Percentiles rank a stretch among this genome's conserved stretches.
phyloP scores from a whole-genome alignment of 179 eudicot genomes.

The Drosera spatulata region DNA sequence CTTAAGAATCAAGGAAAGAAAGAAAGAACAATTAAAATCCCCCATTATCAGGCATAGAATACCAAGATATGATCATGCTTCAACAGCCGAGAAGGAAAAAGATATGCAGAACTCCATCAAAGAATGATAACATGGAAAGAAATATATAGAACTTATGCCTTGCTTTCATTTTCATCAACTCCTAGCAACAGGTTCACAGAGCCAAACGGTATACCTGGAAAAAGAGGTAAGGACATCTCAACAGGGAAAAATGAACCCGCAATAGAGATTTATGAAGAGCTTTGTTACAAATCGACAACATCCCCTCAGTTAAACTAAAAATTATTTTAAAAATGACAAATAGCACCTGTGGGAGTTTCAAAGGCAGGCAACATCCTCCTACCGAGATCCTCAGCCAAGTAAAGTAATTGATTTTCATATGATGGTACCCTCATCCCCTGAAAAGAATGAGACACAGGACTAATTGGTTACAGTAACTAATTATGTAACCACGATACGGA shows the following conservation, averaged over 20 bases:
- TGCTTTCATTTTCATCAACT: constrained; percentile 97
- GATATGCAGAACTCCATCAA: constrained; percentile 1
- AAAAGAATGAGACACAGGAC: constrained; percentile 4
- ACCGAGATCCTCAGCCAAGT: constrained; percentile 89
- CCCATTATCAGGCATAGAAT: not conserved
- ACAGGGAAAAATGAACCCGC: no score
- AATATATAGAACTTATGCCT: constrained; percentile 26
- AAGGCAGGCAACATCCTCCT: constrained; percentile 88
- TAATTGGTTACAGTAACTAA: not conserved
- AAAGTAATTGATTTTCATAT: constrained; percentile 79
- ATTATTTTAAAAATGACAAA: not conserved
- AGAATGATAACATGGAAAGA: constrained; percentile 17
- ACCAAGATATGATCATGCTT: constrained; percentile 3
- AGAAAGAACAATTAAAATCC: constrained; percentile 3
- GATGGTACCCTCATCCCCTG: constrained; percentile 95
- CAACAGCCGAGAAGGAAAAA: not conserved
- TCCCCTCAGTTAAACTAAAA: not conserved
- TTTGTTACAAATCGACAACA: no score
- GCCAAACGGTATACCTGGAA: constrained; percentile 95
- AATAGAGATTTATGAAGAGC: no score
- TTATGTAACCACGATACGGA: not conserved
- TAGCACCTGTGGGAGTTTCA: constrained; percentile 95
- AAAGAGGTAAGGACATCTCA: not conserved
- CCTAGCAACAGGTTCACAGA: constrained; percentile 86
- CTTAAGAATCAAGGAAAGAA: no score